phyloP scores from a whole-genome alignment of 148 eudicot genomes.

The Pouteria glomerata region DNA sequence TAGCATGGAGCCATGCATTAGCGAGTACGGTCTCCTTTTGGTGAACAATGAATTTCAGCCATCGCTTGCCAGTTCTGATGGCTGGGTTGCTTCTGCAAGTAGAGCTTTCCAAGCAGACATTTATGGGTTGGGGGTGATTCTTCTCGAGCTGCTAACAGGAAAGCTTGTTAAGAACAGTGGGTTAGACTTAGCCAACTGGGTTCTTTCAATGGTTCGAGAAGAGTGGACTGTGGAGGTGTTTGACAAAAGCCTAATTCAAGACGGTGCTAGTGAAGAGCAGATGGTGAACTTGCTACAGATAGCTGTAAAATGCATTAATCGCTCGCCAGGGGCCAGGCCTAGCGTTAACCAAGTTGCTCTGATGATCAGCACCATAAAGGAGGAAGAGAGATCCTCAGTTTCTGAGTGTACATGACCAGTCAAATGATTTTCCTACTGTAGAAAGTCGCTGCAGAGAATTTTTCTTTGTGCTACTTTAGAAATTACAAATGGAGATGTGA shows the following conservation, averaged over 20 bases:
- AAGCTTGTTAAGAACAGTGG: constrained; percentile 29
- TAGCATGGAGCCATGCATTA: constrained; percentile 1
- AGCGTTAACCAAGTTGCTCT: constrained; percentile 30
- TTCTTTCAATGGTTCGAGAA: constrained; percentile 34
- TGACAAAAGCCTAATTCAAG: constrained; percentile 27
- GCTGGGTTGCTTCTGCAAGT: too few species aligned
- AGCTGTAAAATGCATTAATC: constrained; percentile 35
- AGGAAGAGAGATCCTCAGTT: constrained; percentile 37
- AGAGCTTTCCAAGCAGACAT: constrained; percentile 25
- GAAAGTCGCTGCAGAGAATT: neutral
- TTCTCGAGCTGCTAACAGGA: constrained; percentile 45
- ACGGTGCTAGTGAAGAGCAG: constrained; percentile 45
- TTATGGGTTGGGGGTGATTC: constrained; percentile 37
- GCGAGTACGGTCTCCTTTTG: neutral
- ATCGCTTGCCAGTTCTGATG: neutral
- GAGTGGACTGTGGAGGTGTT: constrained; percentile 61
- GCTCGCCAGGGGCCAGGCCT: constrained; percentile 32
- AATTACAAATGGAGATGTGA: too few species aligned
- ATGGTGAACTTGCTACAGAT: constrained; percentile 43
- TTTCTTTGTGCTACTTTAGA: neutral
- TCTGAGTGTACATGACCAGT: constrained; percentile 15
- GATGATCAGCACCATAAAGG: constrained; percentile 32
- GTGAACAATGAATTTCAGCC: neutral
- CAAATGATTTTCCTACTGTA: too few species aligned
- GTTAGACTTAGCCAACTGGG: constrained; percentile 36